Evolutionary conservation across 306 rosid genomes (phyloP), one percentile per base, ranked within the genome.

Genomic region (Corylus avellana): DNA sequence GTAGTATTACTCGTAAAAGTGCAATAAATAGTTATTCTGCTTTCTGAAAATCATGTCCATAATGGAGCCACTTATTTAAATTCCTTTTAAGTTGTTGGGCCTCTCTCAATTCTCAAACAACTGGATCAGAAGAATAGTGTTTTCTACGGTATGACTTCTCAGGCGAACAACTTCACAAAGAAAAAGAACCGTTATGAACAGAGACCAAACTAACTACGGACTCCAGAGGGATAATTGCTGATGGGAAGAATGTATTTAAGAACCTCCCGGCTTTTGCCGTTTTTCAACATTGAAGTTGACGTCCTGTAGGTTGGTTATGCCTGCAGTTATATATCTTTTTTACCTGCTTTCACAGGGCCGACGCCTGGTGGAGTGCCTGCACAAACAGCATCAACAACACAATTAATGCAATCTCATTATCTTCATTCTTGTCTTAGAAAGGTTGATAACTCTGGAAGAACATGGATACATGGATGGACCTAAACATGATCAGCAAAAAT

Each of bases 281-380:
- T 86, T 90, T 48, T 69, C 98, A 55, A 94, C 89, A 77, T 86
- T 84, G 78, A 92, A 94, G 69, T 86, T 72, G 14, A 91, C 89
- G 7, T 92, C 98, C 78, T 90, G 79, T 17, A 92, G 91, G 58
- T 87, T 86, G 44, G 97, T 92, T 78, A 94, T 88, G 55, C 98
- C 98, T 0, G 97, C 97, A 46, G 98, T 91, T 37, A 94, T 76
- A n/a, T n/a, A n/a, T n/a, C n/a, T 82, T 76, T 94, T 86, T 94
- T 92, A 64, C 97, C 95, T 74, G 87, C 88, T 86, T 85, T 91
- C 77, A 94, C 98, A 5, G 97, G 97, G 75, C 98, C 98, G 84
- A 92, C 97, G 4, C 98, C 98, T 47, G 86, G 79, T 46, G 98
- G 98, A 86, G 98, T 94, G 48, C 98, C 98, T 94, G 90, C 83